Evolutionary conservation across 306 rosid genomes (phyloP), one percentile per base, ranked within the genome.

Genomic region (Vicia villosa): DNA sequence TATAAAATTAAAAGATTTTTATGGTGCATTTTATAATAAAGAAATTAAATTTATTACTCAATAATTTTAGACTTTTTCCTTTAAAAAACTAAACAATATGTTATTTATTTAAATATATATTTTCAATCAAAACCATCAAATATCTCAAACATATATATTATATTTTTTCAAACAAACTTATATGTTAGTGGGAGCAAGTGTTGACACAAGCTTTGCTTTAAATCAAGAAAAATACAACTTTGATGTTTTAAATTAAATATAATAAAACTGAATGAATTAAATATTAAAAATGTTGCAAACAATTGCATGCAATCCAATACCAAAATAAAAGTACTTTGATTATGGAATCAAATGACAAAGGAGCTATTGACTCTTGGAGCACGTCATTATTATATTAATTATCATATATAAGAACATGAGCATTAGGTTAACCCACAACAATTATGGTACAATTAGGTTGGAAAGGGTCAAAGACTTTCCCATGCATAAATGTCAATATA

Each of bases 381-480:
- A 52, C n/a, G n/a, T 52, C 59, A 21, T 52, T 52, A 52, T 22
- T 21, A 52, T 52, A 14, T 6, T 38, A 47, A 58, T 42, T 24
- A 20, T 34, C 47, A 69, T n/a, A n/a, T n/a, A n/a, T 74, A 4
- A 36, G 62, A 50, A 68, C 64, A 68, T 3, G 14, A 59, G 40
- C 10, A 59, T 62, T 73, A 67, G 82, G 74, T 77, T 63, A 72
- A 77, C 78, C 69, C 69, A 55, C 56, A 34, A 40, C 52, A 49
- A 49, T 59, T 58, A 70, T 49, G 52, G 42, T 66, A 20, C 20
- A 22, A 52, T 69, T 73, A 28, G 80, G 82, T 81, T 77, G 70
- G 8, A 17, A 20, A 67, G 68, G 63, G 70, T 72, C 73, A 34
- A 52, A 55, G 78, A 76, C 68, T 72, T 80, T 71, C 26, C 26